Evolutionary conservation across 2,329 filamentous ascomycete genomes (phyloP).

Genomic region (Neocatenulostroma microsporum): DNA sequence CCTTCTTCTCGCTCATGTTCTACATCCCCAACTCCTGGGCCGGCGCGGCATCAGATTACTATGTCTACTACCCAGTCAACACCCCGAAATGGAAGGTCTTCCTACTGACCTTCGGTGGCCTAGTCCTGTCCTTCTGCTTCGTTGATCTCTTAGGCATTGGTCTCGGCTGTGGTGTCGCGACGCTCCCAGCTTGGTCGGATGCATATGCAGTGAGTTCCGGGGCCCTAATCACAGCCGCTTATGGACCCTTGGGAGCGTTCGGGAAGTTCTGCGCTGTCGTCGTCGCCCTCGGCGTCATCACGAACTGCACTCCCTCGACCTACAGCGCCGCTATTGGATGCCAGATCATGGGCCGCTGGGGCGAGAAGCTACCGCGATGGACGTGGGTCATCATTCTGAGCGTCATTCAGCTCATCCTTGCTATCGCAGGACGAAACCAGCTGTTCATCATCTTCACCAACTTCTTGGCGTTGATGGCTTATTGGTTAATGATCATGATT

Average conservation of each 20-base stretch:
- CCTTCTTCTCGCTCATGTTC: constrained; percentile 9
- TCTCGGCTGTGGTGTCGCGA: constrained; percentile 29
- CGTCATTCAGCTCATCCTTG: constrained; percentile 37
- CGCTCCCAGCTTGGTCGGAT: constrained; percentile 21
- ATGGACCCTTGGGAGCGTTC: constrained; percentile 34
- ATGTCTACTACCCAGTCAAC: constrained; percentile 35
- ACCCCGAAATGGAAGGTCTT: constrained; percentile 32
- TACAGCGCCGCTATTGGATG: constrained; percentile 39
- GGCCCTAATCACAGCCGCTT: constrained; percentile 33
- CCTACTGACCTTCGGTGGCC: constrained; percentile 29
- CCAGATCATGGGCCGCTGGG: constrained; percentile 35
- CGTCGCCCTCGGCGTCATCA: constrained; percentile 36
- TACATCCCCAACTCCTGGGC: constrained; percentile 22
- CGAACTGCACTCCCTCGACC: constrained; percentile 38
- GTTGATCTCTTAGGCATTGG: constrained; percentile 34
- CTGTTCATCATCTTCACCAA: constrained; percentile 40
- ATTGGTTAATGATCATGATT: constrained; percentile 40
- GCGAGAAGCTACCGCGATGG: constrained; percentile 34
- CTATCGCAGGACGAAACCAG: constrained; percentile 37
- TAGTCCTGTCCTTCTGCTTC: constrained; percentile 27
- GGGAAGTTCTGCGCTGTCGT: constrained; percentile 39
- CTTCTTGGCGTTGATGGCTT: constrained; percentile 41
- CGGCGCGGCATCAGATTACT: constrained; percentile 32
- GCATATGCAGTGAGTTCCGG: constrained; percentile 30
- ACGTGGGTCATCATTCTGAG: constrained; percentile 35